Conservation (phyloP, 345 rosid species). For the Syzygium jambos region DNA sequence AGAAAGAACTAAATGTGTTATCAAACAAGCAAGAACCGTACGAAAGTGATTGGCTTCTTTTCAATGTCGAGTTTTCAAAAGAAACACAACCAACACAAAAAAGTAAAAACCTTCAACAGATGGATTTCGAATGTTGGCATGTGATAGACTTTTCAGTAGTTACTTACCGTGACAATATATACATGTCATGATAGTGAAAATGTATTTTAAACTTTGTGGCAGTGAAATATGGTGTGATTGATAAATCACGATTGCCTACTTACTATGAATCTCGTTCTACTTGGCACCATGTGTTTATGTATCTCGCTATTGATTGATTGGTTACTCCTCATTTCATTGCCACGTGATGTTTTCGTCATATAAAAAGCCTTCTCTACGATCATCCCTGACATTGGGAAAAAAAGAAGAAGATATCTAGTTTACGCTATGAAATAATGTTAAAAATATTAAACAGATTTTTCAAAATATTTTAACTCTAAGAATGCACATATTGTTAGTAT, state of each 20-base stretch:
- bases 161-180: not conserved
- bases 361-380: rapidly evolving
- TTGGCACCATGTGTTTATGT: not conserved
- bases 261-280: too few species aligned
- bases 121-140: not conserved
- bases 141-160: too few species aligned
- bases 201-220: not conserved
- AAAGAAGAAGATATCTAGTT: not conserved
- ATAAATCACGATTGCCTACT: not conserved
- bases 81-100: not conserved
- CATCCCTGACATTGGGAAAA: not conserved
- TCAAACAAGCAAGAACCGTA: not conserved
- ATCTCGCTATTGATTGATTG: not conserved
- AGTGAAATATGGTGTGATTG: not conserved
- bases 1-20: not conserved
- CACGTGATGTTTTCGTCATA: not conserved
- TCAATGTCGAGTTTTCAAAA: not conserved
- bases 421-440: not conserved
- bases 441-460: not conserved
- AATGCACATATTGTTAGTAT: not conserved
- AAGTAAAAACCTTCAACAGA: not conserved
- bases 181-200: not conserved
- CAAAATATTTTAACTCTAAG: not conserved
- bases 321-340: rapidly evolving
- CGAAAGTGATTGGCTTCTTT: not conserved